Evolutionary conservation across 352 stramenopile genomes (phyloP).

Genomic region (Phytophthora niederhauseri): DNA sequence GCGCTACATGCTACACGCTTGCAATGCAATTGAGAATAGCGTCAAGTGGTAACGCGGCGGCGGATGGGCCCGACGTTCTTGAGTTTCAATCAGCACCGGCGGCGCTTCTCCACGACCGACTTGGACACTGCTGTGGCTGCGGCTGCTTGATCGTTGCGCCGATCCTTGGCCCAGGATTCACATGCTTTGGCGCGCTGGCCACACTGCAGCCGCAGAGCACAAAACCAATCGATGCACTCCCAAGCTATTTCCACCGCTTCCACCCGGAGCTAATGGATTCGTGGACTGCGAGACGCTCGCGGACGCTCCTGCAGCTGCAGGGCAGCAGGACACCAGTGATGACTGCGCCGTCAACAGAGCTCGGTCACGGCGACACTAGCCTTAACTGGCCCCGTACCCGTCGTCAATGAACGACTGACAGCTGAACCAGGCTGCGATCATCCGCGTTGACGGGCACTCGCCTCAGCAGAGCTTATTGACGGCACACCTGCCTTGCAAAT

Average conservation of each 20-base stretch:
- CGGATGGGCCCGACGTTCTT: too few species aligned
- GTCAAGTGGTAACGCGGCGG: background rate
- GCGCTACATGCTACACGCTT: background rate
- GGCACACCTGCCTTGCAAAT: slow-evolving; percentile 10
- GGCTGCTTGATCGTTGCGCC: background rate
- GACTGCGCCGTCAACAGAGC: background rate
- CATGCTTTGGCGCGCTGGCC: background rate
- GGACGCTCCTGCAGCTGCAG: slow-evolving; percentile 14
- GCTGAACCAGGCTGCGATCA: slow-evolving; percentile 8
- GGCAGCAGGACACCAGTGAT: background rate
- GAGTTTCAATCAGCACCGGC: background rate
- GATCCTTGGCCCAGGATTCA: background rate
- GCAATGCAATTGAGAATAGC: background rate
- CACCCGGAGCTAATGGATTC: slow-evolving; percentile 8
- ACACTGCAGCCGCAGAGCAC: slow-evolving; percentile 7
- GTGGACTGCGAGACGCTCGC: background rate
- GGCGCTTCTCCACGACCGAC: background rate
- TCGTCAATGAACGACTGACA: slow-evolving; percentile 13
- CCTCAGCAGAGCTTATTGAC: slow-evolving; percentile 9
- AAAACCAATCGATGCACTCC: background rate
- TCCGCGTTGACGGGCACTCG: background rate
- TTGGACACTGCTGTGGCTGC: background rate
- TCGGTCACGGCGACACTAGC: background rate
- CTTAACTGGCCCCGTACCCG: background rate
- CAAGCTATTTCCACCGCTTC: background rate